Evolutionary conservation across 371 early-diverging fungal genomes (phyloP).

Genomic region (Rhizopus delemar): DNA sequence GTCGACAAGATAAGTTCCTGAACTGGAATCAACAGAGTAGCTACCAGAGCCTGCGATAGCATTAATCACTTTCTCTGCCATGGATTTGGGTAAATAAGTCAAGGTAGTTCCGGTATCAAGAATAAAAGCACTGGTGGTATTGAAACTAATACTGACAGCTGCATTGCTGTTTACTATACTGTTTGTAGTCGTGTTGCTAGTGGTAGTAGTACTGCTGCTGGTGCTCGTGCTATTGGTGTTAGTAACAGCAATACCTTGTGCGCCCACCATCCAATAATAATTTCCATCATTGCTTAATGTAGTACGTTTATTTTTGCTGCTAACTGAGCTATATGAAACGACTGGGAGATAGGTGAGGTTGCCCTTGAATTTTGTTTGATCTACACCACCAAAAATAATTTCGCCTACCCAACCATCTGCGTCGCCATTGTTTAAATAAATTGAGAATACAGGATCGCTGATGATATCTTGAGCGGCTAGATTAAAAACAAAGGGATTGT

Average conservation of each 20-base stretch:
- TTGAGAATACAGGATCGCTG: slow-evolving; percentile 36
- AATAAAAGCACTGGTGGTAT: slow-evolving; percentile 30
- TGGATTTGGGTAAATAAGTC: slow-evolving; percentile 40
- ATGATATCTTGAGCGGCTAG: slow-evolving; percentile 37
- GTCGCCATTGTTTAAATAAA: slow-evolving; percentile 36
- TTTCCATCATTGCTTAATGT: slow-evolving; percentile 11
- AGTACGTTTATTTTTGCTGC: slow-evolving; percentile 10
- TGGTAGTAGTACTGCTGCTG: not conserved
- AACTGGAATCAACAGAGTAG: slow-evolving; percentile 21
- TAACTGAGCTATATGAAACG: slow-evolving; percentile 16
- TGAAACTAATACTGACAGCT: slow-evolving; percentile 4
- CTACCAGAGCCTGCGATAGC: slow-evolving; percentile 23
- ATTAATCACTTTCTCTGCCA: slow-evolving; percentile 26
- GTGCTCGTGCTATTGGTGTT: slow-evolving; percentile 2
- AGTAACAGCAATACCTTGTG: slow-evolving; percentile 34
- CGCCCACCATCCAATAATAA: slow-evolving; percentile 54
- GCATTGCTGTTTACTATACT: not conserved
- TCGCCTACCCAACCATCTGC: slow-evolving; percentile 50
- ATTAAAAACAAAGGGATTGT: slow-evolving; percentile 48
- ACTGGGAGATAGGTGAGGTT: slow-evolving; percentile 51
- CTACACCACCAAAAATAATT: slow-evolving; percentile 61
- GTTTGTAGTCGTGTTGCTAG: not conserved
- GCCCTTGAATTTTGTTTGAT: slow-evolving; percentile 56
- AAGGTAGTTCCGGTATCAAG: slow-evolving; percentile 54
- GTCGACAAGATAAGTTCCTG: slow-evolving; percentile 26